phyloP scores from a whole-genome alignment of 2,329 filamentous ascomycete species.

The Cladophialophora carrionii region DNA sequence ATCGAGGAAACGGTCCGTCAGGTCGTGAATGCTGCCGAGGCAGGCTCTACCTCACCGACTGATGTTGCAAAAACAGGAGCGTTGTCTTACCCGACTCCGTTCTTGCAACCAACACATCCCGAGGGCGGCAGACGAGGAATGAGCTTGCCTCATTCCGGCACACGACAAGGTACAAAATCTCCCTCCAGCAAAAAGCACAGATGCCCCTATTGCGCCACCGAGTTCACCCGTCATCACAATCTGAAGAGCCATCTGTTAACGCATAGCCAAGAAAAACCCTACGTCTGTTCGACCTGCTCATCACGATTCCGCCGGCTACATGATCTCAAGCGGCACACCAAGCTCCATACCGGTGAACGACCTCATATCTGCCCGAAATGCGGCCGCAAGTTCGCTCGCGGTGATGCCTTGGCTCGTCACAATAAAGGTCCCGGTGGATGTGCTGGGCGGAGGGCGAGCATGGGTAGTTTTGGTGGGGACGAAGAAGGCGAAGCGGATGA shows the following conservation, averaged over 20 bases:
- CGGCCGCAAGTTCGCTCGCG: slow-evolving; percentile 89
- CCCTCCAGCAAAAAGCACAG: slow-evolving; percentile 88
- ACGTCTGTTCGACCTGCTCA: slow-evolving; percentile 88
- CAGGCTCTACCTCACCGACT: slow-evolving; percentile 47
- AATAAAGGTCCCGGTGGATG: slow-evolving; percentile 95
- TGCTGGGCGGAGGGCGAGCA: slow-evolving; percentile 84
- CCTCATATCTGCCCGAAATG: slow-evolving; percentile 95
- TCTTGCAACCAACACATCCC: slow-evolving; percentile 51
- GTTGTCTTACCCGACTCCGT: slow-evolving; percentile 67
- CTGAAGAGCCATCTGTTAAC: slow-evolving; percentile 96
- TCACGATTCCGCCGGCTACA: slow-evolving; percentile 90
- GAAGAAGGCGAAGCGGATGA: slow-evolving; percentile 63
- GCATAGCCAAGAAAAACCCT: slow-evolving; percentile 98
- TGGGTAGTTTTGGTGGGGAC: slow-evolving; percentile 80
- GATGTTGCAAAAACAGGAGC: slow-evolving; percentile 55
- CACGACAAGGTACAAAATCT: slow-evolving; percentile 65
- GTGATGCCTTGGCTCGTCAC: slow-evolving; percentile 90
- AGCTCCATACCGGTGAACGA: slow-evolving; percentile 94
- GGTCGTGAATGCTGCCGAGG: slow-evolving; percentile 40
- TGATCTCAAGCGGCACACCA: slow-evolving; percentile 93
- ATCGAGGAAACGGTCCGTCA: slow-evolving; percentile 51
- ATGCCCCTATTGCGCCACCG: slow-evolving; percentile 93
- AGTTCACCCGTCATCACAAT: slow-evolving; percentile 96
- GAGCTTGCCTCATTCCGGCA: slow-evolving; percentile 61
- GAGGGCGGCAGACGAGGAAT: slow-evolving; percentile 59